A percentile compares a stretch with the other conserved stretches of the same genome.
Conservation (phyloP, 768 basidiomycete species). For the Dioszegia aurantiaca region DNA sequence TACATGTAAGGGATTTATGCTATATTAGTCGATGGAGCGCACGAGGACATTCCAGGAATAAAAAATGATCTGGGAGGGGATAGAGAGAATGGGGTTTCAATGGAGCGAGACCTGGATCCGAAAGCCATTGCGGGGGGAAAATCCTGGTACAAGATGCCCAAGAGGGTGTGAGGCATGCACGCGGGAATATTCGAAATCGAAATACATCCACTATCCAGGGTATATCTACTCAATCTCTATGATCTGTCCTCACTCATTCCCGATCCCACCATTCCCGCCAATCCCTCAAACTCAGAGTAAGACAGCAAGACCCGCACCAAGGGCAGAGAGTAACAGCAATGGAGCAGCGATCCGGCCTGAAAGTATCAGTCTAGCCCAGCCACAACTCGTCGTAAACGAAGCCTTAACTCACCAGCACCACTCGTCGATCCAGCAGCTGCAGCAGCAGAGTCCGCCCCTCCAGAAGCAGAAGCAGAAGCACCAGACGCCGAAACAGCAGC, state of each 20-base stretch:
- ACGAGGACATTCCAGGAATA: too few species aligned
- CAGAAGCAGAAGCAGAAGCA: not conserved
- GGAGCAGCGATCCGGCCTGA: not conserved
- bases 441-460: not conserved
- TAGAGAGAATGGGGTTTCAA: too few species aligned
- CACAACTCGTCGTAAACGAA: not conserved
- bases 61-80: too few species aligned
- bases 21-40: too few species aligned
- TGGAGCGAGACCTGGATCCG: too few species aligned
- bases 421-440: conserved; percentile 16
- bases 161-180: too few species aligned
- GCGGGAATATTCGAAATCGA: too few species aligned
- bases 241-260: not conserved
- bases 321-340: not conserved
- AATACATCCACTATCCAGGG: not conserved
- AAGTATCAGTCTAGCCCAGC: too few species aligned
- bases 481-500: not conserved
- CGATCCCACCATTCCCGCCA: not conserved
- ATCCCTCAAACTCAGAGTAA: conserved; percentile 9
- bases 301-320: not conserved
- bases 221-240: conserved; percentile 1
- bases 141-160: too few species aligned
- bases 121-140: too few species aligned
- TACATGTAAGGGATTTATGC: not conserved
- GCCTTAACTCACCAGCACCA: conserved; percentile 17